These are phyloP conservation scores for Trypanosoma grayi DNA, from an alignment of 208 protist genomes.

Conservation along the genomic window DNA sequence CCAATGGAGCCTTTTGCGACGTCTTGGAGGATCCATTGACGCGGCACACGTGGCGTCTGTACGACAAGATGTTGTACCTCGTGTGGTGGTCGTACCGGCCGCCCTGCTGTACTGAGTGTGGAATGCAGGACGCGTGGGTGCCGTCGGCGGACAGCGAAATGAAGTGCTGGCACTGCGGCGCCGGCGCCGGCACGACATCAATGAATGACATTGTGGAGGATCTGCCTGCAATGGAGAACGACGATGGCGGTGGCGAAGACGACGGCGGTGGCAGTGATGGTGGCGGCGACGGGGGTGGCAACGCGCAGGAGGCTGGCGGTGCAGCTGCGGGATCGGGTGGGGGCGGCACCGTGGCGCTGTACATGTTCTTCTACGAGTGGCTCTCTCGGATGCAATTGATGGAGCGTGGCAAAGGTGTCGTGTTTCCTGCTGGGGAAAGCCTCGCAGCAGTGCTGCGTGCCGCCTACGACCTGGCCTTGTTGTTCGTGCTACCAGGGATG, in stretches of 20 bases:
- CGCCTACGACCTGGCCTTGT: conserved; percentile 50
- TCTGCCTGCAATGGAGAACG: conserved; percentile 5
- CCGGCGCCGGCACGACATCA: conserved; percentile 51
- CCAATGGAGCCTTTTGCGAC: conserved; percentile 54
- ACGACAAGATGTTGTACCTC: conserved; percentile 83
- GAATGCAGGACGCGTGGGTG: conserved; percentile 71
- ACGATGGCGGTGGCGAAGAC: conserved; percentile 30
- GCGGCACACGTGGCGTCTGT: conserved; percentile 41
- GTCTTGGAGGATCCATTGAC: conserved; percentile 61
- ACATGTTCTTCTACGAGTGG: conserved; percentile 72
- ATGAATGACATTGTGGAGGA: conserved; percentile 68
- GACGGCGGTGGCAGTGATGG: conserved; percentile 22
- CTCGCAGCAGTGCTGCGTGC: conserved; percentile 65
- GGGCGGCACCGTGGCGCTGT: conserved; percentile 34
- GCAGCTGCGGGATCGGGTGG: conserved; percentile 16
- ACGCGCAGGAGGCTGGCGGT: too few relatives aligned
- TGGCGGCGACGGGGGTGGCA: conserved; percentile 1
- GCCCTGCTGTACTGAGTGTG: conserved; percentile 50
- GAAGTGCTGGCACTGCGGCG: conserved; percentile 62
- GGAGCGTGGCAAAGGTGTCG: conserved; percentile 22
- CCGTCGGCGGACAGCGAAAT: conserved; percentile 58
- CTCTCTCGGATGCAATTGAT: conserved; percentile 38
- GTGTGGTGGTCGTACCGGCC: conserved; percentile 82
- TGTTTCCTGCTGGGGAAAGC: conserved; percentile 43
- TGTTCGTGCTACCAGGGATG: conserved; percentile 46